Base-by-base conservation (phyloP, 2,329 filamentous ascomycete genomes). In the Apiospora kogelbergensis region DNA sequence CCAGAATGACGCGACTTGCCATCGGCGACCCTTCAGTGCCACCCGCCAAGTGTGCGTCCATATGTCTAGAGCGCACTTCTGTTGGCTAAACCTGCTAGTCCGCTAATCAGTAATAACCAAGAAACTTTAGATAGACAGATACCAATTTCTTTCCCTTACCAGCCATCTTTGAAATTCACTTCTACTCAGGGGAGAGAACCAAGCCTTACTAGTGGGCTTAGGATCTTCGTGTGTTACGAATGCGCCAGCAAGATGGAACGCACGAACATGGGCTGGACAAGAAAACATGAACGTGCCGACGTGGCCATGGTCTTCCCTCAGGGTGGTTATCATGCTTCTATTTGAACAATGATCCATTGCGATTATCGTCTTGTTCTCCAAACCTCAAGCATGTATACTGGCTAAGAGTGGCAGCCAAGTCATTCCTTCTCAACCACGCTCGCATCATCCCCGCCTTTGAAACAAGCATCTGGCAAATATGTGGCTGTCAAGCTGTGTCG, bases 401-500 rank as follows among this genome's bases (percentile, higher is more conserved):
- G 30, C 30, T n/a, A 30, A n/a, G 9, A 60, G 53, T 20, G 7
- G 5, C 3, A 37, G 10, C 7, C 30, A 10, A 60, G 53, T 7
- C 30, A 17, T n/a, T 37, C 30, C 33, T 60, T 37, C 53, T 37
- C 30, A 11, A 33, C 40, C 40, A 42, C 11, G 13, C 40, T 42
- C 40, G 11, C 40, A 11, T 42, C 40, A 42, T 42, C 7, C 40
- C 40, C 40, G 15, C 40, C 17, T n/a, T 37, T 30, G 20, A 17
- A 60, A 20, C 9, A n/a, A 60, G 20, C 26, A 60, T 17, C 7
- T 11, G 17, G 30, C 37, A 26, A 60, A 60, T 2, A 60, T 60
- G 53, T 37, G 70, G 73, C 73, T 74, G 67, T 69, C 60, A 22
- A 57, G 70, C 11, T 68, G 71, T 41, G 66, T 77, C 37, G 71